Evolutionary conservation across 108 stramenopile genomes (phyloP).

Genomic region (Nannochloropsis salina): DNA sequence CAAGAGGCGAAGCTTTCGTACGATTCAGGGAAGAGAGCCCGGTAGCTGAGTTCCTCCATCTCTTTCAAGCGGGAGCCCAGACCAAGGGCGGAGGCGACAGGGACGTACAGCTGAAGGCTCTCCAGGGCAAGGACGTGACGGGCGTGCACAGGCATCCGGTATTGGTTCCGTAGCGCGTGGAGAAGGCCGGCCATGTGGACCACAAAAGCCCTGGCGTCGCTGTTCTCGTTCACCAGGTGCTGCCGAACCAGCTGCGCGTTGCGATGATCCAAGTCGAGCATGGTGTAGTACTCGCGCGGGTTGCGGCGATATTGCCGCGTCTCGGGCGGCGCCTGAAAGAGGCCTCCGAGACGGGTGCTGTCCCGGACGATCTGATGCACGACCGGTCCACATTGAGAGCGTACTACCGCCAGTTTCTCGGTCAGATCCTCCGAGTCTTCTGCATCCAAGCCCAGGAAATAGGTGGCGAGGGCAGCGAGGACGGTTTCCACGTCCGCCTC

Average conservation of each 20-base stretch:
- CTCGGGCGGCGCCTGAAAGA: background rate
- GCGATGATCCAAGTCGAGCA: slow-evolving; percentile 13
- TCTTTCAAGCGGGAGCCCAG: background rate
- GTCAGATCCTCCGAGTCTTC: background rate
- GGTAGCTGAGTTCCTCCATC: slow-evolving; percentile 17
- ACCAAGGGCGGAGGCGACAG: slow-evolving; percentile 3
- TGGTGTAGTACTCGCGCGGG: background rate
- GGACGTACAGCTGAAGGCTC: background rate
- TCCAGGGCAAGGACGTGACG: background rate
- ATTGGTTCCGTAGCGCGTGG: slow-evolving; percentile 16
- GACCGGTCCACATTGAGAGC: slow-evolving; percentile 2
- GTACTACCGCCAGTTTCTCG: background rate
- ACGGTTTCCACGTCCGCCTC: background rate
- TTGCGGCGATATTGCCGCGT: background rate
- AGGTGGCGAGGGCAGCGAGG: background rate
- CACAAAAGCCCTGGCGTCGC: background rate
- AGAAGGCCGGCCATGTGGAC: background rate
- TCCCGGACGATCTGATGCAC: slow-evolving; percentile 14
- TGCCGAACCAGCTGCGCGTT: background rate
- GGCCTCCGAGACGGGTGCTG: background rate
- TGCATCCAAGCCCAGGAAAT: background rate
- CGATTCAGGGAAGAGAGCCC: background rate
- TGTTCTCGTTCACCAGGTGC: background rate
- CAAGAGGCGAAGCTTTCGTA: slow-evolving; percentile 10
- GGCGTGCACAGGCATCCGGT: background rate